These are phyloP conservation scores for Alternaria ethzedia DNA, from an alignment of 2,329 filamentous ascomycete species.

Conservation along the genomic window DNA sequence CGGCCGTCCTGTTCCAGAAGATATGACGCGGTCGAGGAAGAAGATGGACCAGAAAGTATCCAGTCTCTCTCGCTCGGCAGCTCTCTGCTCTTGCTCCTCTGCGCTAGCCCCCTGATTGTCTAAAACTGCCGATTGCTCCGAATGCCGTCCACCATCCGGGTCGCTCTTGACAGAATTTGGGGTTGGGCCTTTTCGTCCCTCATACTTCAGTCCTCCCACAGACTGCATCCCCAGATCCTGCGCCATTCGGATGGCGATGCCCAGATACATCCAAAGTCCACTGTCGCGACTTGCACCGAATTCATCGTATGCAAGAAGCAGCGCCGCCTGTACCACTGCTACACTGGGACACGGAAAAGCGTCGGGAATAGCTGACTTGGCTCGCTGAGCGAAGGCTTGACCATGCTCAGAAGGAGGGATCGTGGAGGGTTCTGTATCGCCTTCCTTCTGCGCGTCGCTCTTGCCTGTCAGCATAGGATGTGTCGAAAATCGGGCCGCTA, in stretches of 20 bases:
- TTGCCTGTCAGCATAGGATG: slow-evolving; percentile 59
- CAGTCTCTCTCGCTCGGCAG: slow-evolving; percentile 79
- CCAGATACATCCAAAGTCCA: slow-evolving; percentile 92
- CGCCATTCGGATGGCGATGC: slow-evolving; percentile 83
- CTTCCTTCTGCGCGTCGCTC: slow-evolving; percentile 56
- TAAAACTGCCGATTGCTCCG: slow-evolving; percentile 58
- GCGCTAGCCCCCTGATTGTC: slow-evolving; percentile 47
- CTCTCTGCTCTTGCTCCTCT: slow-evolving; percentile 61
- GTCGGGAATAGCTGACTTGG: slow-evolving; percentile 82
- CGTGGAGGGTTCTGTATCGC: slow-evolving; percentile 23
- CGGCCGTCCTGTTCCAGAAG: slow-evolving; percentile 82
- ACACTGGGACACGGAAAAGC: slow-evolving; percentile 83
- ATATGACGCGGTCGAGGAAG: slow-evolving; percentile 85
- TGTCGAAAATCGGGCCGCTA: slow-evolving; percentile 80
- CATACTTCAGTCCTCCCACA: slow-evolving; percentile 71
- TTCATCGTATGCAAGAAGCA: slow-evolving; percentile 86
- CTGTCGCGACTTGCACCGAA: slow-evolving; percentile 90
- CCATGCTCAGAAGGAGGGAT: slow-evolving; percentile 69
- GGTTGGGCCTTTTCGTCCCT: slow-evolving; percentile 61
- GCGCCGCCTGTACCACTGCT: slow-evolving; percentile 80
- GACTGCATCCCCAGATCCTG: slow-evolving; percentile 83
- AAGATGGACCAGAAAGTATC: slow-evolving; percentile 93
- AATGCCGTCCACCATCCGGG: slow-evolving; percentile 34
- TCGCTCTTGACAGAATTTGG: slow-evolving; percentile 60
- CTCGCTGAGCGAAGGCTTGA: slow-evolving; percentile 78